A percentile compares a stretch with the other conserved stretches of the same genome.
phyloP scores from a whole-genome alignment of 495 filamentous ascomycete genomes.

The Copromyces sp. region DNA sequence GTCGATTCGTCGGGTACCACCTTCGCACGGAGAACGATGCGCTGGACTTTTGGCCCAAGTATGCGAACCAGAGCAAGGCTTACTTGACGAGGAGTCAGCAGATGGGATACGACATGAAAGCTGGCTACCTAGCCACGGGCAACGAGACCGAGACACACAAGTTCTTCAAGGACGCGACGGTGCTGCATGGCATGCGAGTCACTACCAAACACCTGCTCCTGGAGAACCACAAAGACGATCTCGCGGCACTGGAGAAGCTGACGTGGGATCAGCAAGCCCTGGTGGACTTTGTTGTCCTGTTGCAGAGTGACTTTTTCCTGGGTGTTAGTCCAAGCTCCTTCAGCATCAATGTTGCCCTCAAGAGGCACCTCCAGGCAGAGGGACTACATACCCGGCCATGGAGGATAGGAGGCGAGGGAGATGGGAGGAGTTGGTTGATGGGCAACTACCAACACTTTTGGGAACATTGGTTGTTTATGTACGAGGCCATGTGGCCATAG shows the following conservation, averaged over 20 bases:
- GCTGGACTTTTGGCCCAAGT: conserved; percentile 30
- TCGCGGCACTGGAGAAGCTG: conserved; percentile 20
- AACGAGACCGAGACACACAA: conserved; percentile 27
- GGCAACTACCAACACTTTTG: conserved; percentile 31
- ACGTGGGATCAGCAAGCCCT: conserved; percentile 39
- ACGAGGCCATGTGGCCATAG: conserved; percentile 35
- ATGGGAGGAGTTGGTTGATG: conserved; percentile 33
- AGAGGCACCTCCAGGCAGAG: conserved; percentile 28
- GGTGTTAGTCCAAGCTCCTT: conserved; percentile 37
- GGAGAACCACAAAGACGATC: conserved; percentile 13
- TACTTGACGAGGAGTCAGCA: conserved; percentile 22
- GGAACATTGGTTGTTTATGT: conserved; percentile 40
- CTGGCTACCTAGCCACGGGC: conserved; percentile 33
- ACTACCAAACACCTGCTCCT: conserved; percentile 27
- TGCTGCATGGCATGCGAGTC: conserved; percentile 14
- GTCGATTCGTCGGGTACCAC: conserved; percentile 26
- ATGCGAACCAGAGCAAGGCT: conserved; percentile 27
- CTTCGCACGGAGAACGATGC: conserved; percentile 34
- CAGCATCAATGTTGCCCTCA: conserved; percentile 33
- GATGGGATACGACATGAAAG: conserved; percentile 16
- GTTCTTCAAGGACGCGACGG: conserved; percentile 8
- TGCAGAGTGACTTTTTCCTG: conserved; percentile 31
- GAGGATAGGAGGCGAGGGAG: conserved; percentile 30
- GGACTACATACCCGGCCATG: conserved; percentile 32
- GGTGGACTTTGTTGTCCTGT: conserved; percentile 30